phyloP scores from a whole-genome alignment of 768 basidiomycete species.

The Hypsizygus marmoreus region DNA sequence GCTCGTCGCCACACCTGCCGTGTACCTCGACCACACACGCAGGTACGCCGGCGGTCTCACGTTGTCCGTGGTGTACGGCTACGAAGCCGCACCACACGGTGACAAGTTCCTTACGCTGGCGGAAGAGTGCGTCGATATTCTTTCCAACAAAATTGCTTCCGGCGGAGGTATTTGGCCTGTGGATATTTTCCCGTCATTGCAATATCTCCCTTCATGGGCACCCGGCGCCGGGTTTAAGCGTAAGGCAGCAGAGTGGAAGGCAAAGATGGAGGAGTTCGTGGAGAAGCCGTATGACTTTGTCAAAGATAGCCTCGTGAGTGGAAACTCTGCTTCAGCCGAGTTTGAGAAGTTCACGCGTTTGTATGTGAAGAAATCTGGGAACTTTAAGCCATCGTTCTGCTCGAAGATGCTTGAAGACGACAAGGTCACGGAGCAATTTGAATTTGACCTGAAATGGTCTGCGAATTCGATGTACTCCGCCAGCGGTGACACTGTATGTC shows the following conservation, averaged over 20 bases:
- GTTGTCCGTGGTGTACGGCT: conserved; percentile 63
- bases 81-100: conserved; percentile 39
- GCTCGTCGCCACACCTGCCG: conserved; percentile 46
- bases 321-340: conserved; percentile 8
- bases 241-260: conserved; percentile 63
- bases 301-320: conserved; percentile 56
- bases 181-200: conserved; percentile 51
- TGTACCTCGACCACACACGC: conserved; percentile 37
- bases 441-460: conserved; percentile 76
- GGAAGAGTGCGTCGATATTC: conserved; percentile 43
- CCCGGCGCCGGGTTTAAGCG: conserved; percentile 69
- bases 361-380: conserved; percentile 39
- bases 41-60: conserved; percentile 64
- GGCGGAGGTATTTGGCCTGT: conserved; percentile 51
- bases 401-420: conserved; percentile 56
- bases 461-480: conserved; percentile 83
- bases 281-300: conserved; percentile 63
- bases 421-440: conserved; percentile 42
- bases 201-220: conserved; percentile 61
- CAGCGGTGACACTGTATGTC: conserved; percentile 63
- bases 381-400: conserved; percentile 42
- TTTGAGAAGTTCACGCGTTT: conserved; percentile 8
- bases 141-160: conserved; percentile 42
- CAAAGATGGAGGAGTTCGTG: conserved; percentile 63
- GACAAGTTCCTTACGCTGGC: conserved; percentile 43